Evolutionary conservation across 257 asterid species (phyloP).

Genomic region (Solanum rostratum): DNA sequence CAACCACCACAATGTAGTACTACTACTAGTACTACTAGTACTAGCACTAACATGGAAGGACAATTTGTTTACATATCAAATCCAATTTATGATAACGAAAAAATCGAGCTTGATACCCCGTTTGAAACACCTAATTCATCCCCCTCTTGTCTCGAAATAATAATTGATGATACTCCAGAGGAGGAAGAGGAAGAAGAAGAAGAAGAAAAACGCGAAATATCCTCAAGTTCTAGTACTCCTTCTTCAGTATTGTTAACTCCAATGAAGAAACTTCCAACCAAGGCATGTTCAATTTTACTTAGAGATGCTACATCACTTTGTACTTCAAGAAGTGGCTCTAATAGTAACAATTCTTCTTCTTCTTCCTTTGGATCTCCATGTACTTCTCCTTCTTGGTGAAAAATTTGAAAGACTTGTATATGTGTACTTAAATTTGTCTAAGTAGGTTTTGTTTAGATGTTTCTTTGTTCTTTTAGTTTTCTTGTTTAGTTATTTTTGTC

Average conservation of each 20-base stretch:
- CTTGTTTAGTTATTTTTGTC: too few relatives aligned
- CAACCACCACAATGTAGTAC: background rate
- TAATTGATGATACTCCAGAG: background rate
- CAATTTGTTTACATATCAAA: conserved; percentile 39
- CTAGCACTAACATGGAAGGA: background rate
- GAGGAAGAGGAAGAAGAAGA: background rate
- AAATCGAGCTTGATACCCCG: conserved; percentile 20
- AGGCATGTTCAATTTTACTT: conserved; percentile 32
- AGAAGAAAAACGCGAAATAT: background rate
- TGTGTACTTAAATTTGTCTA: background rate
- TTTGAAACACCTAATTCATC: conserved; percentile 50
- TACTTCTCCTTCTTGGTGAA: conserved; percentile 51
- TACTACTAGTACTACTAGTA: background rate
- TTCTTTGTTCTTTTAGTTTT: too few relatives aligned
- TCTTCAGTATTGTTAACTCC: conserved; percentile 40
- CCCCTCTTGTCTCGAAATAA: conserved; percentile 30
- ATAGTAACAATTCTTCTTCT: conserved; percentile 19
- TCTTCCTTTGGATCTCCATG: conserved; percentile 27
- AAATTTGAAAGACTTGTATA: background rate
- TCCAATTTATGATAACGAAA: conserved; percentile 35
- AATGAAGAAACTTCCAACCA: conserved; percentile 41
- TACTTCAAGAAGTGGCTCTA: conserved; percentile 25
- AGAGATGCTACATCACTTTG: conserved; percentile 26
- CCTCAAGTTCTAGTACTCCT: background rate
- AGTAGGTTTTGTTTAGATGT: background rate